Percentiles rank a stretch among this genome's conserved stretches.
Evolutionary conservation across 2,329 filamentous ascomycete species (phyloP).

Genomic region (Aschersonia sp.): DNA sequence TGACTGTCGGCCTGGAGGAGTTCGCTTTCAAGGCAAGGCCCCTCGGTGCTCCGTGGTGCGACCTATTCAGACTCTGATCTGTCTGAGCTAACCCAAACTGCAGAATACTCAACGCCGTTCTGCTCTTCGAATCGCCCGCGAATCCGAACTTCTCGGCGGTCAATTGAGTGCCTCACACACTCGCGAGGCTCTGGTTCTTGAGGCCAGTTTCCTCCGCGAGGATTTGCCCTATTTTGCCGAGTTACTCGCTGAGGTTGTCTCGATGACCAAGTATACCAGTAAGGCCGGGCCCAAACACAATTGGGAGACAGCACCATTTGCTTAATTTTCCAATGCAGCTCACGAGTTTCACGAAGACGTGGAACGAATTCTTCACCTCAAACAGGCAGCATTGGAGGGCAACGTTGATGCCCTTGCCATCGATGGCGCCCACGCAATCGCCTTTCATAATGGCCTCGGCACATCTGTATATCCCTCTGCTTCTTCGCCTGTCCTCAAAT

Average conservation of each 20-base stretch:
- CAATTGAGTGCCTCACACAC: conserved; percentile 80
- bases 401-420: conserved; percentile 55
- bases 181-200: conserved; percentile 81
- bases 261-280: conserved; percentile 75
- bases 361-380: conserved; percentile 57
- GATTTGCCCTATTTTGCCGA: conserved; percentile 97
- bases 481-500: conserved; percentile 60
- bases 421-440: conserved; percentile 72
- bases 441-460: conserved; percentile 90
- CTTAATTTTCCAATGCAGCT: conserved; percentile 31
- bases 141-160: conserved; percentile 88
- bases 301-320: conserved; percentile 5
- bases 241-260: conserved; percentile 82
- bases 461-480: conserved; percentile 59
- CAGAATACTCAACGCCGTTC: conserved; percentile 81
- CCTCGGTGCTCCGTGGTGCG: conserved; percentile 3
- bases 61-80: conserved; percentile 4
- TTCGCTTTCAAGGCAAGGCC: conserved; percentile 84
- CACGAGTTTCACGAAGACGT: conserved; percentile 88
- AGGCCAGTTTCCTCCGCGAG: conserved; percentile 88
- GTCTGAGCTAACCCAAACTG: conserved; percentile 31
- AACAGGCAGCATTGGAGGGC: conserved; percentile 59
- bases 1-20: conserved; percentile 80
- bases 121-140: conserved; percentile 82
- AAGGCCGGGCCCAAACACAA: conserved; percentile 16